Conservation (phyloP, 345 rosid species). For the Salix brachista region DNA sequence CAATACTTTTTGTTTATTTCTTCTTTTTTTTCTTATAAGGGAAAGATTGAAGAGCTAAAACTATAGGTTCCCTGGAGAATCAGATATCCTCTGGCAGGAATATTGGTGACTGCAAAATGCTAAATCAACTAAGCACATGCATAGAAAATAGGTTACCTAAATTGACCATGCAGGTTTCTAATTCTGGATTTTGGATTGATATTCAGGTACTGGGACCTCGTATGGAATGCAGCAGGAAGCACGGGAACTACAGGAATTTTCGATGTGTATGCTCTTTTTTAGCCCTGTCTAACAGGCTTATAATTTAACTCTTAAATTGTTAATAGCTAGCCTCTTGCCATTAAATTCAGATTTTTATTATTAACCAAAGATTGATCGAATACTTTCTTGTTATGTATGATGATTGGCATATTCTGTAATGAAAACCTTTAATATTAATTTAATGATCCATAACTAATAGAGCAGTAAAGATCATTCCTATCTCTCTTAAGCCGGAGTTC, state of each 20-base stretch:
- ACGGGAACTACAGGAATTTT: slow-evolving; percentile 58
- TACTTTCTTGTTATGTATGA: too few species aligned
- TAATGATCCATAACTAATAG: too few species aligned
- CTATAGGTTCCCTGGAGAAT: too few species aligned
- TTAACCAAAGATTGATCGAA: too few species aligned
- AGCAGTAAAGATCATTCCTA: not conserved
- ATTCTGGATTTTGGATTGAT: not conserved
- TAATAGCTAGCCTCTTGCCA: not conserved
- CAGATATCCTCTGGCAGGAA: too few species aligned
- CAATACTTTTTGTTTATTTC: not conserved
- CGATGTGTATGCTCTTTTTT: slow-evolving; percentile 51
- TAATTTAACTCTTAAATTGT: not conserved
- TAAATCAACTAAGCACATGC: too few species aligned
- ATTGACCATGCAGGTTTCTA: not conserved
- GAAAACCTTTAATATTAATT: too few species aligned
- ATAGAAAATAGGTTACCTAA: too few species aligned
- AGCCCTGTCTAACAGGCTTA: not conserved
- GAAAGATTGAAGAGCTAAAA: not conserved
- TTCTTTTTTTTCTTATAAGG: not conserved
- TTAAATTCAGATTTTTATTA: too few species aligned
- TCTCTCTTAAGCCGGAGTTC: not conserved
- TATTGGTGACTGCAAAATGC: too few species aligned
- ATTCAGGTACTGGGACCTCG: slow-evolving; percentile 50
- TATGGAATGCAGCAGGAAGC: slow-evolving; percentile 47
- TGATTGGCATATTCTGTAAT: too few species aligned